phyloP scores from a whole-genome alignment of 108 stramenopile genomes.

The Skeletonema menzelii region DNA sequence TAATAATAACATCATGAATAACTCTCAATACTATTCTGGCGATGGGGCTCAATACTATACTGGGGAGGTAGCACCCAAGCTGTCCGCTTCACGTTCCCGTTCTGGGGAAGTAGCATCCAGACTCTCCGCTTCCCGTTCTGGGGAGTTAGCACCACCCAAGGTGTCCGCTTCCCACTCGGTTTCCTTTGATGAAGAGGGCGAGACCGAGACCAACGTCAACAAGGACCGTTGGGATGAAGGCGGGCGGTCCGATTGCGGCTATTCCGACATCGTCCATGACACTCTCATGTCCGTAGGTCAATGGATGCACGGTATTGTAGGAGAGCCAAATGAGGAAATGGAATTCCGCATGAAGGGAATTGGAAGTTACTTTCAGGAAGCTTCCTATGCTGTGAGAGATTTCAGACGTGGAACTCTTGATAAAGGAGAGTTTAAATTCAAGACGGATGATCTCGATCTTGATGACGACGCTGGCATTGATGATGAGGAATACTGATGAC shows the following conservation, averaged over 20 bases:
- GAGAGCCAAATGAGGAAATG: constrained; percentile 49
- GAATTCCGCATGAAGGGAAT: constrained; percentile 22
- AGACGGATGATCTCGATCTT: not conserved
- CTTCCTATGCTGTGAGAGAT: constrained; percentile 50
- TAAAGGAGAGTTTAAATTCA: not conserved
- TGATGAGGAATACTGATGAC: not conserved
- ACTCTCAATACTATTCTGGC: no score
- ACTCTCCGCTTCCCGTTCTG: no score
- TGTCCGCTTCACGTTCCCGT: no score
- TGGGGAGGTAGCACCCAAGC: no score
- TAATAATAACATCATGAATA: no score
- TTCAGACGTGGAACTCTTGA: constrained; percentile 14
- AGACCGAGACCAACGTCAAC: not conserved
- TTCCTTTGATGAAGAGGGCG: no score
- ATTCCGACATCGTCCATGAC: constrained; percentile 51
- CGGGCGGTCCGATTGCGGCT: constrained; percentile 58
- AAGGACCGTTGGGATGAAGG: constrained; percentile 54
- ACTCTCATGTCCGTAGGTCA: constrained; percentile 58
- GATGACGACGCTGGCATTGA: not conserved
- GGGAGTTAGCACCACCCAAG: no score
- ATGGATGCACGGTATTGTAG: constrained; percentile 47
- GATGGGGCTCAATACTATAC: no score
- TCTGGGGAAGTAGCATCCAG: no score
- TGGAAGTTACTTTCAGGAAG: constrained; percentile 56
- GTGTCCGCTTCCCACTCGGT: no score